These are phyloP conservation scores for Bipolaris oryzae DNA, from an alignment of 2,329 filamentous ascomycete species.

Conservation along the genomic window DNA sequence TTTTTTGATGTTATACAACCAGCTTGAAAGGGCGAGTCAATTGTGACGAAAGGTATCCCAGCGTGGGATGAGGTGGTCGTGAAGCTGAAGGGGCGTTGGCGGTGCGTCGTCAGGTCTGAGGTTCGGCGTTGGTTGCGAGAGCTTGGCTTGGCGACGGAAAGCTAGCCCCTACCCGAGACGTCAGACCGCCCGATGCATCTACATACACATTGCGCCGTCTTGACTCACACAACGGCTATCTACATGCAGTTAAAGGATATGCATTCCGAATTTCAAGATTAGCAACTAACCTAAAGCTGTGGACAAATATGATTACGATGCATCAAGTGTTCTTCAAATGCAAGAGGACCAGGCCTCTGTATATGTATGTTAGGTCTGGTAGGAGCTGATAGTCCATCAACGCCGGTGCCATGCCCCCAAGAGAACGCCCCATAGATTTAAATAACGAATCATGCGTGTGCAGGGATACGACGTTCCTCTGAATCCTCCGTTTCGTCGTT, in stretches of 20 bases:
- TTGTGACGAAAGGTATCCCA: slow-evolving; percentile 5
- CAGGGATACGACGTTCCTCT: slow-evolving; percentile 15
- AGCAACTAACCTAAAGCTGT: too few species aligned
- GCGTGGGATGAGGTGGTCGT: slow-evolving; percentile 4
- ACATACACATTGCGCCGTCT: too few species aligned
- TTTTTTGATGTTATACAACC: neutral
- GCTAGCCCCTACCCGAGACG: slow-evolving; percentile 16
- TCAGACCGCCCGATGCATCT: slow-evolving; percentile 5
- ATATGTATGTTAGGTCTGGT: neutral
- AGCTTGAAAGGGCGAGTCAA: neutral
- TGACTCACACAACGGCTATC: too few species aligned
- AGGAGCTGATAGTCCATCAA: slow-evolving; percentile 5
- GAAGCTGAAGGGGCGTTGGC: slow-evolving; percentile 17
- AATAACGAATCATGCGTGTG: slow-evolving; percentile 20
- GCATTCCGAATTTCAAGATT: too few species aligned
- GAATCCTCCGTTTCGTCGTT: slow-evolving; percentile 30
- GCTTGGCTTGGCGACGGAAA: slow-evolving; percentile 20
- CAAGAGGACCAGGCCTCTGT: neutral
- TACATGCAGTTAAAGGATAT: too few species aligned
- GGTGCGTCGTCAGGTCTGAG: slow-evolving; percentile 4
- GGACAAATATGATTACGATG: too few species aligned
- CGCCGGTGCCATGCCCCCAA: slow-evolving; percentile 30
- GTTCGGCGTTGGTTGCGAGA: slow-evolving; percentile 12
- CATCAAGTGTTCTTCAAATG: too few species aligned
- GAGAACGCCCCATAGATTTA: neutral